Evolutionary conservation across 306 rosid genomes (phyloP), one percentile per base, ranked within the genome.

Genomic region (Castanea sativa): DNA sequence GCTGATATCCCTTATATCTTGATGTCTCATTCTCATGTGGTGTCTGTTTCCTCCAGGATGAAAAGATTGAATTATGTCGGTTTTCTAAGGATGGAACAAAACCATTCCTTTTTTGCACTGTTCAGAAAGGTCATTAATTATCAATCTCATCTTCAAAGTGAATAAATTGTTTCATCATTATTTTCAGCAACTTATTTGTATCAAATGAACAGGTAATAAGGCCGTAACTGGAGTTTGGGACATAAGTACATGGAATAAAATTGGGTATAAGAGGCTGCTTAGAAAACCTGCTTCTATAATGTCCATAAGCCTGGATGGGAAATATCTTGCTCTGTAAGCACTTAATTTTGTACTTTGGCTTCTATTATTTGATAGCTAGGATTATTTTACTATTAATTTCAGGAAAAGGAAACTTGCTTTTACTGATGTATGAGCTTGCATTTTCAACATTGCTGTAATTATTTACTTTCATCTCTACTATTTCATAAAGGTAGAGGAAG

Each of bases 51-150:
- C 23, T 78, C 55, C 86, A 95, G 99, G 98, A 91, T 79, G 99
- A 95, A 87, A 88, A 84, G 76, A 91, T 95, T 86, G 97, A 92
- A 81, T 85, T 95, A 67, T 95, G 99, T 79, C 90, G 94, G 73
- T 95, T 95, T 84, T 95, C 99, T 25, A 92, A 91, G 90, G 99
- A 92, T 52, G 99, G 97, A 74, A 92, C 97, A 81, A 95, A 95
- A 78, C 99, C 99, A 18, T 95, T 95, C 84, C 69, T 92, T 32
- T 95, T 95, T 80, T 88, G 95, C 75, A 80, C 97, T 12, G 78
- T 90, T 79, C 91, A 92, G 76, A 90, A 85, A 90, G 99, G 99
- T 94, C 21, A 67, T 3, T 56, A 53, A 38, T 38, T 38, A 38
- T 38, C 45, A 38, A 63, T 76, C 56, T 72, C 72, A 71, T 52